A percentile compares a stretch with the other conserved stretches of the same genome.
phyloP scores from a whole-genome alignment of 345 rosid genomes.

The Tarenaya hassleriana region DNA sequence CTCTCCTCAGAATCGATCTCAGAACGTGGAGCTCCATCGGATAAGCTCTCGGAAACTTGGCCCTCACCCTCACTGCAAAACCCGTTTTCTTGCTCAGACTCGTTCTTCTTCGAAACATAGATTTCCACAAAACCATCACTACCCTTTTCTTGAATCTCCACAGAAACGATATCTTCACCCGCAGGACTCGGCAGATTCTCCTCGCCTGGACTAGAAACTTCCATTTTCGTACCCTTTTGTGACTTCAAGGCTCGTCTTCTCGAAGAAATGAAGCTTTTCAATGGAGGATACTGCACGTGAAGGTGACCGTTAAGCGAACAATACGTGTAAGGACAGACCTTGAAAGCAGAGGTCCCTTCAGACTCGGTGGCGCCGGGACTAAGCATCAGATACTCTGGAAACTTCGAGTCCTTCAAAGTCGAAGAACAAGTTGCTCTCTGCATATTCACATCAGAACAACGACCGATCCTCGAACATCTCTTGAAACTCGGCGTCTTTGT shows the following conservation, averaged over 20 bases:
- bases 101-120: conserved; percentile 31
- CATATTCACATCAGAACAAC: conserved; percentile 33
- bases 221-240: conserved; percentile 45
- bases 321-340: conserved; percentile 75
- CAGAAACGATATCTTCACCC: background rate
- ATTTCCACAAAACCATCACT: conserved; percentile 40
- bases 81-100: conserved; percentile 16
- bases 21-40: conserved; percentile 36
- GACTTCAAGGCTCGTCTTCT: conserved; percentile 55
- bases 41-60: conserved; percentile 30
- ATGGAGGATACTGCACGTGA: conserved; percentile 60
- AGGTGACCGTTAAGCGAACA: conserved; percentile 93
- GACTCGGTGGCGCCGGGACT: conserved; percentile 56
- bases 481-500: conserved; percentile 69
- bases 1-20: conserved; percentile 31
- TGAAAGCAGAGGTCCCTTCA: conserved; percentile 65
- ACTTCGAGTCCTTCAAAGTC: conserved; percentile 73
- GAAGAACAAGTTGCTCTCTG: conserved; percentile 90
- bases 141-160: conserved; percentile 17
- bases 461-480: conserved; percentile 28
- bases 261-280: conserved; percentile 61
- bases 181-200: conserved; percentile 14
- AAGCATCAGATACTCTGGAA: conserved; percentile 62
- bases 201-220: conserved; percentile 27
- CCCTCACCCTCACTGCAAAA: conserved; percentile 15